These are phyloP conservation scores for Syzygium aqueum DNA, from an alignment of 345 rosid species.

Conservation along the genomic window DNA sequence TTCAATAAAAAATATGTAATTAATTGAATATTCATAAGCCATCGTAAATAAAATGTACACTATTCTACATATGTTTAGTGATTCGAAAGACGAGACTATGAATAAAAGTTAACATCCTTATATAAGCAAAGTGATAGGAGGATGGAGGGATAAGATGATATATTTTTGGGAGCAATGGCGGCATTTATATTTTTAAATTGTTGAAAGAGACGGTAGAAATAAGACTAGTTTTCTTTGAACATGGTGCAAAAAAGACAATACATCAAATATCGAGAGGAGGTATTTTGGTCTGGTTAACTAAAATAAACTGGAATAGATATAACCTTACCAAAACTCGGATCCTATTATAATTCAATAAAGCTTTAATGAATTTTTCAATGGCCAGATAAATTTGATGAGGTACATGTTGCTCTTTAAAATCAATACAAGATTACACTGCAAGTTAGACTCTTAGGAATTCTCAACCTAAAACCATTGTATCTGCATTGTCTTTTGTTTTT, in stretches of 20 bases:
- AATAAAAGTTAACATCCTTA: not conserved
- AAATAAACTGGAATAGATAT: not conserved
- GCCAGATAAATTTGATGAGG: no score
- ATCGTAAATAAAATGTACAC: not conserved
- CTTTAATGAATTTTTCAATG: not conserved
- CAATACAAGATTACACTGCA: not conserved
- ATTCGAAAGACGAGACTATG: not conserved
- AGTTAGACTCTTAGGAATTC: not conserved
- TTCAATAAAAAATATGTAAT: not conserved
- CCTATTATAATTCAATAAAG: not conserved
- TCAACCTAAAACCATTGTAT: not conserved
- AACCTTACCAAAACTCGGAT: not conserved
- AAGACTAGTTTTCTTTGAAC: not conserved
- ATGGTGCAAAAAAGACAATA: not conserved
- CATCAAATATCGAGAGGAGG: not conserved
- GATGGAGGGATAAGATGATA: not conserved
- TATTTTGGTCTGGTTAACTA: not conserved
- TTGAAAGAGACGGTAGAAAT: not conserved
- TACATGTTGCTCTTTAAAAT: not conserved
- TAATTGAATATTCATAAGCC: not conserved
- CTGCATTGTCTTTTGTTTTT: no score
- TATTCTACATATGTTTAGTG: not conserved
- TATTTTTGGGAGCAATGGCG: not conserved
- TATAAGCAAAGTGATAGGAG: not conserved
- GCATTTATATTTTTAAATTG: not conserved